These are phyloP conservation scores for Serendipita sp. DNA, from an alignment of 1,284 basidiomycete genomes.

Conservation along the genomic window DNA sequence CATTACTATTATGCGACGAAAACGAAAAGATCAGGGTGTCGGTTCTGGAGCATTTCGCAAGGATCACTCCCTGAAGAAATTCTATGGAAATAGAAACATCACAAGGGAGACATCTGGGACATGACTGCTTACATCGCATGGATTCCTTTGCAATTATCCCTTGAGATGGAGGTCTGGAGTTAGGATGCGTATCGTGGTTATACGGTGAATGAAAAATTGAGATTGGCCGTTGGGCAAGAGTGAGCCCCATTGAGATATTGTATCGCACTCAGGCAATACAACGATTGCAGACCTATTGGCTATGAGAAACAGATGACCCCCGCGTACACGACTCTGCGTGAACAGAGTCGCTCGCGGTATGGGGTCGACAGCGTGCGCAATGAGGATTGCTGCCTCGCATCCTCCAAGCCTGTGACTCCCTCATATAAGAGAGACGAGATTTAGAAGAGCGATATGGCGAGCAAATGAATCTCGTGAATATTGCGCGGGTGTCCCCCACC, in stretches of 20 bases:
- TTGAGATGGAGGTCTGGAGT: no score
- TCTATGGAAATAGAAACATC: not conserved
- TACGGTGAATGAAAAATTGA: slow-evolving; percentile 1
- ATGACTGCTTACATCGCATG: no score
- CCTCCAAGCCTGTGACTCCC: not conserved
- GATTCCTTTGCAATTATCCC: no score
- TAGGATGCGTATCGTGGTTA: not conserved
- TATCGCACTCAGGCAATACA: not conserved
- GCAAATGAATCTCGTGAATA: not conserved
- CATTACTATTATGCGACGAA: not conserved
- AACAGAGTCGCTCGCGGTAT: not conserved
- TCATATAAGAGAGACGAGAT: not conserved
- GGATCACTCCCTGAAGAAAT: slow-evolving; percentile 5
- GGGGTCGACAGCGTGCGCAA: not conserved
- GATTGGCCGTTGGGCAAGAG: slow-evolving; percentile 1
- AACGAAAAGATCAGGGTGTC: slow-evolving; percentile 1
- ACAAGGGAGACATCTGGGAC: not conserved
- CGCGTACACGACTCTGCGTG: not conserved
- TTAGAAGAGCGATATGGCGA: not conserved
- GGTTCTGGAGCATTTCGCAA: slow-evolving; percentile 5
- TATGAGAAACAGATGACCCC: slow-evolving; percentile 3
- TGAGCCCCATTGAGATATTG: slow-evolving; percentile 3
- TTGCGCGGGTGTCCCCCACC: not conserved
- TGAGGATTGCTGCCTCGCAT: not conserved
- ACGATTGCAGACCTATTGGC: slow-evolving; percentile 1